A percentile compares a stretch with the other conserved stretches of the same genome.
phyloP scores from a whole-genome alignment of 768 basidiomycete species.

The Boletus rex-veris region DNA sequence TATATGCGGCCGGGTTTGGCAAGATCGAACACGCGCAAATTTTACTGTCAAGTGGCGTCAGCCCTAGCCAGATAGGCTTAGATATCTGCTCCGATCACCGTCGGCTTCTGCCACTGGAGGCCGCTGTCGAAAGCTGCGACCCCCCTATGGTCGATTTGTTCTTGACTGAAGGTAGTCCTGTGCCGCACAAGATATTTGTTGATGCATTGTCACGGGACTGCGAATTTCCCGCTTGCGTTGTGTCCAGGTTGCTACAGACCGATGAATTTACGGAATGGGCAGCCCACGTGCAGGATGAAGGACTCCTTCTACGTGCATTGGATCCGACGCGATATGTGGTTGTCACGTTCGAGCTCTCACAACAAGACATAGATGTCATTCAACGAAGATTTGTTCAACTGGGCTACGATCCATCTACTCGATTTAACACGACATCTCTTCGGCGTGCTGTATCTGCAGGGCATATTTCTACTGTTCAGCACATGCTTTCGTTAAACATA shows the following conservation, averaged over 20 bases:
- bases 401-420: neutral
- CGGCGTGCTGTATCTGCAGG: neutral
- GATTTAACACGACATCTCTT: neutral
- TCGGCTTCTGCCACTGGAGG: neutral
- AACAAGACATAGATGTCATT: neutral
- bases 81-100: neutral
- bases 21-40: no score
- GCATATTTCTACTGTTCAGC: neutral
- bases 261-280: slow-evolving; percentile 14
- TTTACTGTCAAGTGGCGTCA: no score
- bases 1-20: no score
- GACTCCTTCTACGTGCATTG: neutral
- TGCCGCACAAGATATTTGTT: slow-evolving; percentile 1
- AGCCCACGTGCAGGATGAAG: neutral
- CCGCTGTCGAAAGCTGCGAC: neutral
- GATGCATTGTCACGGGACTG: no score
- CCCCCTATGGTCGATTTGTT: neutral
- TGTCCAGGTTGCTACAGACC: no score
- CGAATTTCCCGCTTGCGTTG: no score
- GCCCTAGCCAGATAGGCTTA: neutral
- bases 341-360: neutral
- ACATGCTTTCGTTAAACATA: neutral
- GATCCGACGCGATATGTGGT: neutral
- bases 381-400: slow-evolving; percentile 7
- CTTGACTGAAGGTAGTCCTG: neutral